Evolutionary conservation across 2,329 filamentous ascomycete genomes (phyloP).

Genomic region (Fusarium cicatricum): DNA sequence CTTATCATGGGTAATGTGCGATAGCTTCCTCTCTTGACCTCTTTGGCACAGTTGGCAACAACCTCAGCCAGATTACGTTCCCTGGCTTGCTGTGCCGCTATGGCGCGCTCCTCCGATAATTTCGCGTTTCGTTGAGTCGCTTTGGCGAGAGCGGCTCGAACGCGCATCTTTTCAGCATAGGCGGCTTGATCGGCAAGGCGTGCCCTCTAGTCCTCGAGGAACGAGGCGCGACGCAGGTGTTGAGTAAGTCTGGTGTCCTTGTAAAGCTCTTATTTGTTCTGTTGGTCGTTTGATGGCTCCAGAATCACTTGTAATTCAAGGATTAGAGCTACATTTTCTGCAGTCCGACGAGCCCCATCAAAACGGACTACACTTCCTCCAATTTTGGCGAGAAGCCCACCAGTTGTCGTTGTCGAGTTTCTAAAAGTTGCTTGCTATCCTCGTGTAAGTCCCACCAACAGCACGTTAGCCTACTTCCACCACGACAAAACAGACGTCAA

Average conservation of each 20-base stretch:
- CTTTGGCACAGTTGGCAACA: constrained; percentile 81
- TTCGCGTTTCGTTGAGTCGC: constrained; percentile 70
- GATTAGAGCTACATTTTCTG: too few species aligned
- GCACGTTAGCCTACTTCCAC: constrained; percentile 23
- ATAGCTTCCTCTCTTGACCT: constrained; percentile 82
- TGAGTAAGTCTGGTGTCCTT: too few species aligned
- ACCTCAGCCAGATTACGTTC: constrained; percentile 86
- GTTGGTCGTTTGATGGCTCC: too few species aligned
- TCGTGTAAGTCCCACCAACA: constrained; percentile 36
- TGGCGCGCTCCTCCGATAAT: constrained; percentile 76
- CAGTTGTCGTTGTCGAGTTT: constrained; percentile 35
- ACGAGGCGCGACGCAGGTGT: constrained; percentile 80
- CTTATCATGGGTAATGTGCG: too few species aligned
- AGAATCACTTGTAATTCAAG: too few species aligned
- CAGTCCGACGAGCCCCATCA: too few species aligned
- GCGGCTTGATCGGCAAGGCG: constrained; percentile 81
- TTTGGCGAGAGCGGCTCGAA: constrained; percentile 78
- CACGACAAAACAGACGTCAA: constrained; percentile 23
- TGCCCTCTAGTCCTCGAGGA: constrained; percentile 82
- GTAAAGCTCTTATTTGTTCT: constrained; percentile 80
- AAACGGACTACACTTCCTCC: constrained; percentile 3
- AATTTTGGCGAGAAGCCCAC: constrained; percentile 2
- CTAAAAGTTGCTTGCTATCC: constrained; percentile 30
- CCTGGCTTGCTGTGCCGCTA: constrained; percentile 79
- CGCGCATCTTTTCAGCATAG: constrained; percentile 83